phyloP scores from a whole-genome alignment of 202 grass and related monocot genomes.

The Cymbopogon flexuosus region DNA sequence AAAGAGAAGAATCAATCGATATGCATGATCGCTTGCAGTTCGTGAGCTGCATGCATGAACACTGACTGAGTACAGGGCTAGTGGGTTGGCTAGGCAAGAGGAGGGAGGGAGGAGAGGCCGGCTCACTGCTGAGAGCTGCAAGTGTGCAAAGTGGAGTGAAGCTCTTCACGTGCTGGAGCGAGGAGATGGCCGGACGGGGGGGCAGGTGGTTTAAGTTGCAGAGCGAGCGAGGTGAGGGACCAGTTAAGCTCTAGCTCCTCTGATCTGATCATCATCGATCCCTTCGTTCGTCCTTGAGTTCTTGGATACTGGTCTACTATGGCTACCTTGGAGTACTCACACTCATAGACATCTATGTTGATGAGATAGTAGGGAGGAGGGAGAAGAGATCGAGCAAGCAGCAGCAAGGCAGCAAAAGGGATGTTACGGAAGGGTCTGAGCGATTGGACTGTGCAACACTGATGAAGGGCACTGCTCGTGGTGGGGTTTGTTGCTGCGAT shows the following conservation, averaged over 20 bases:
- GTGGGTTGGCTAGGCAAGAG: background rate
- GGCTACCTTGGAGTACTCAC: background rate
- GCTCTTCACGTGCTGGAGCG: constrained; percentile 35
- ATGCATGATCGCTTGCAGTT: background rate
- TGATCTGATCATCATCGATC: background rate
- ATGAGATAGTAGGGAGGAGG: background rate
- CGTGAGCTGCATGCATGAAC: constrained; percentile 1
- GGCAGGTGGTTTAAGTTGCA: constrained; percentile 35
- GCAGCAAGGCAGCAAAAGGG: constrained; percentile 35
- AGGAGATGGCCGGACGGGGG: background rate
- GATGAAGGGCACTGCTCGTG: constrained; percentile 34
- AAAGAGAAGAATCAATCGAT: background rate
- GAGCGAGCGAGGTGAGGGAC: background rate
- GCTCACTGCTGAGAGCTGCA: constrained; percentile 3
- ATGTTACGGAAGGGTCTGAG: constrained; percentile 28
- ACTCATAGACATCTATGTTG: background rate
- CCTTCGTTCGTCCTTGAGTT: background rate
- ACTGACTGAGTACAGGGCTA: background rate
- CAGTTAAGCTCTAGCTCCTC: background rate
- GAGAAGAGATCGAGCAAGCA: background rate
- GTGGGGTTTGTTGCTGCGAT: constrained; percentile 47
- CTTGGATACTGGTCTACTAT: background rate
- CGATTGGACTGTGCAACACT: constrained; percentile 23
- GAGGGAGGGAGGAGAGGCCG: background rate
- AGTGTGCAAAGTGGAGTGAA: constrained; percentile 36